phyloP scores from a whole-genome alignment of 768 basidiomycete species.

The Leccinum disarticulatum region DNA sequence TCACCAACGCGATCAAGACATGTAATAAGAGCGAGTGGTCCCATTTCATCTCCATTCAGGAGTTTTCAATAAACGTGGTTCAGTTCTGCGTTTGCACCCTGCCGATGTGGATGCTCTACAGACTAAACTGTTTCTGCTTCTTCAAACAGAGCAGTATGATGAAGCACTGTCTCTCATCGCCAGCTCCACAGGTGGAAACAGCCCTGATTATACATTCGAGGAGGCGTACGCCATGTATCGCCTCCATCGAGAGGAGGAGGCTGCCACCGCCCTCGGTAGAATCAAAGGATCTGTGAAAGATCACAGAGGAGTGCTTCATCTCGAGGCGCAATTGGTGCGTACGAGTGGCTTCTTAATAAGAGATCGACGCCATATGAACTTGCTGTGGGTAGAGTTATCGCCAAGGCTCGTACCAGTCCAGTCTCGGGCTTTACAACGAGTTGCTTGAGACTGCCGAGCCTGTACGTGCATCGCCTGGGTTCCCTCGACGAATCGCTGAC shows the following conservation, averaged over 20 bases:
- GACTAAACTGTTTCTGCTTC: conserved; percentile 82
- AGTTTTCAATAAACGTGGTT: conserved; percentile 8
- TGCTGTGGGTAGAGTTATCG: conserved; percentile 63
- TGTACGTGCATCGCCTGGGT: conserved; percentile 45
- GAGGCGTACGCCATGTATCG: conserved; percentile 83
- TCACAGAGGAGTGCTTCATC: conserved; percentile 67
- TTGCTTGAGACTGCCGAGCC: conserved; percentile 76
- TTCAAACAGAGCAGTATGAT: conserved; percentile 83
- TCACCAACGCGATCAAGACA: conserved; percentile 83
- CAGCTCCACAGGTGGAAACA: conserved; percentile 12
- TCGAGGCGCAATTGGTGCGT: conserved; percentile 86
- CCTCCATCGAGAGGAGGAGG: conserved; percentile 73
- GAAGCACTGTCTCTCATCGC: conserved; percentile 62
- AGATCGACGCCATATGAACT: conserved; percentile 15
- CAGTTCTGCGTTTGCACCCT: conserved; percentile 73
- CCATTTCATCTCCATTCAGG: conserved; percentile 21
- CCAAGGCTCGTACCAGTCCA: conserved; percentile 68
- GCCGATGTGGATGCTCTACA: conserved; percentile 70
- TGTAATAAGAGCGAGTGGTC: conserved; percentile 80
- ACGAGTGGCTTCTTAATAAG: conserved; percentile 13
- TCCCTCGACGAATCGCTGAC: conserved; percentile 3
- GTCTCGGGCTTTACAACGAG: conserved; percentile 77
- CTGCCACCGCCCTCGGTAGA: conserved; percentile 48
- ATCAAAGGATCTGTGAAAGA: conserved; percentile 46
- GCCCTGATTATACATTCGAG: conserved; percentile 51